Conservation (phyloP, 2,329 filamentous ascomycete genomes). For the Sclerotinia nivalis region DNA sequence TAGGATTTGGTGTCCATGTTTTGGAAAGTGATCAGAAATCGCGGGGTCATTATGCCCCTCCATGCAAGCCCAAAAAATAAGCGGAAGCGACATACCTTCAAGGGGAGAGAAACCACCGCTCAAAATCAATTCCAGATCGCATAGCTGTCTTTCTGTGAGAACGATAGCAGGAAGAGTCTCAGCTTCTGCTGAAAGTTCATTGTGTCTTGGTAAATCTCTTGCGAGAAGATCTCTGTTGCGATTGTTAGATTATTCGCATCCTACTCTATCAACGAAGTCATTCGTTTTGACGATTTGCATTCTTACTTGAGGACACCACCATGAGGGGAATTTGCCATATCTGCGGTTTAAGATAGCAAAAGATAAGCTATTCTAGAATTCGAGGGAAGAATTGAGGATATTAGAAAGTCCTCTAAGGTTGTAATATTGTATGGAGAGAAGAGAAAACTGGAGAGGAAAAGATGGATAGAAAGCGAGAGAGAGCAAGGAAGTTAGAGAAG, state of each 20-base stretch:
- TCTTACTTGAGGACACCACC: slow-evolving; percentile 84
- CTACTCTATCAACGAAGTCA: not conserved
- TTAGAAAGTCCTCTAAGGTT: not conserved
- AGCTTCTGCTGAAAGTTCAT: slow-evolving; percentile 78
- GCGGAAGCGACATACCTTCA: slow-evolving; percentile 65
- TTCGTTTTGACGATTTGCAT: not conserved
- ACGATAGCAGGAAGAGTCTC: slow-evolving; percentile 82
- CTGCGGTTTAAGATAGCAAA: slow-evolving; percentile 33
- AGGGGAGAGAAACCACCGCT: slow-evolving; percentile 97
- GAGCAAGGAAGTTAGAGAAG: not conserved
- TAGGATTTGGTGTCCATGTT: not conserved
- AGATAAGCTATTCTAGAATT: not conserved
- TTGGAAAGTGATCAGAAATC: slow-evolving; percentile 19
- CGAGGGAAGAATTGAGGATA: slow-evolving; percentile 15
- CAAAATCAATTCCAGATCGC: slow-evolving; percentile 95
- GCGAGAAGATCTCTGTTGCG: slow-evolving; percentile 72
- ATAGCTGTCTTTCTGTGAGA: slow-evolving; percentile 91
- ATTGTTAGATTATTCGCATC: slow-evolving; percentile 20
- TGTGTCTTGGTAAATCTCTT: slow-evolving; percentile 81
- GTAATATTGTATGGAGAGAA: not conserved
- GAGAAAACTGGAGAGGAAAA: slow-evolving; percentile 21
- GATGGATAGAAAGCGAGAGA: slow-evolving; percentile 2
- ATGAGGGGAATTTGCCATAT: slow-evolving; percentile 72
- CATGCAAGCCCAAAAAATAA: slow-evolving; percentile 29
- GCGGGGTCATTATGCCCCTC: slow-evolving; percentile 36